Percentiles rank a stretch among this genome's conserved stretches.
phyloP scores from a whole-genome alignment of 805 yeast species.

The Zygosaccharomyces kombuchaensis region DNA sequence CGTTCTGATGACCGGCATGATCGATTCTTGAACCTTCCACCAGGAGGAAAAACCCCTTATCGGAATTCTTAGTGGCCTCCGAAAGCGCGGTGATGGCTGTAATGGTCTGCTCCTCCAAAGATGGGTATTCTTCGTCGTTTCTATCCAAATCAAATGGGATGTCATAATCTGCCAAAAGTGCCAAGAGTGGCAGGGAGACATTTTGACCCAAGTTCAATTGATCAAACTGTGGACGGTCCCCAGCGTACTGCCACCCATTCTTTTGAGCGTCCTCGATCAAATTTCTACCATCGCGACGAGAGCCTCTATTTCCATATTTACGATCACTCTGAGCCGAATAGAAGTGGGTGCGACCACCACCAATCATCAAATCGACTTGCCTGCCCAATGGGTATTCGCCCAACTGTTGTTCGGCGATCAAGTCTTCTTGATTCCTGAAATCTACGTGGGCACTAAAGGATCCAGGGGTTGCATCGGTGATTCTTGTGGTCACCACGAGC shows the following conservation, averaged over 20 bases:
- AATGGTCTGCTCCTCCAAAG: slow-evolving; percentile 70
- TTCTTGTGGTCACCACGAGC: slow-evolving; percentile 83
- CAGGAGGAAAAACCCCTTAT: slow-evolving; percentile 78
- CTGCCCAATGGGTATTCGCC: slow-evolving; percentile 79
- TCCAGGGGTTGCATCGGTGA: slow-evolving; percentile 96
- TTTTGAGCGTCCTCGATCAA: slow-evolving; percentile 58
- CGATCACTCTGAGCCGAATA: slow-evolving; percentile 42
- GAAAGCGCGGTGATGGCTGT: slow-evolving; percentile 69
- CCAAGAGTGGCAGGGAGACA: slow-evolving; percentile 71
- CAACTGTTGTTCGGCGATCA: slow-evolving; percentile 82
- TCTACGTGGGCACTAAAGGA: slow-evolving; percentile 79
- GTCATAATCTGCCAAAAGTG: slow-evolving; percentile 68
- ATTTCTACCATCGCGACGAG: slow-evolving; percentile 67
- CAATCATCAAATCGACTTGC: slow-evolving; percentile 76
- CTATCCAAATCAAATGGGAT: slow-evolving; percentile 85
- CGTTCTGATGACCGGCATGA: slow-evolving; percentile 92
- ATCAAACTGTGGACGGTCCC: slow-evolving; percentile 58
- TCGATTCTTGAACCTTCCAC: slow-evolving; percentile 93
- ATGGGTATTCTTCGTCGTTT: slow-evolving; percentile 56
- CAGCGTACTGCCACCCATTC: slow-evolving; percentile 58
- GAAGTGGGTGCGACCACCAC: slow-evolving; percentile 89
- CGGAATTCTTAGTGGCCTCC: slow-evolving; percentile 64
- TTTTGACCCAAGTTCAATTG: slow-evolving; percentile 51
- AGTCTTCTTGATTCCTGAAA: slow-evolving; percentile 70
- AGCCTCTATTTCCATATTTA: slow-evolving; percentile 40